Evolutionary conservation across 148 eudicot species (phyloP), one percentile per base, ranked within the genome.

Genomic region (Polygonum maritimum): DNA sequence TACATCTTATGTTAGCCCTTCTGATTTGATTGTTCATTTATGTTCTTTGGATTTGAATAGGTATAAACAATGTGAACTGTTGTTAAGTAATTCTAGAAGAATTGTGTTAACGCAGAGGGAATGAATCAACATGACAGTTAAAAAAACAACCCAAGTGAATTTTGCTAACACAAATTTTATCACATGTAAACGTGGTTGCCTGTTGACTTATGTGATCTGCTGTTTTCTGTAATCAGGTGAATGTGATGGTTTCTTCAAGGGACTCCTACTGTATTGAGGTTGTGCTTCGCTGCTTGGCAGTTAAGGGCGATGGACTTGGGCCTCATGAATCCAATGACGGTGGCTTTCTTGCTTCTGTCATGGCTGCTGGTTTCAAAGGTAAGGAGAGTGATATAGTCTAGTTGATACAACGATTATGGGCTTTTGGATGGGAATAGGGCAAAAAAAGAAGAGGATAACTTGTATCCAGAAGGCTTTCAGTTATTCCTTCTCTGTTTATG

Each of bases 361-460:
- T 94, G 82, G 98, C 98, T 52, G 88, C 97, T 44, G 97, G 93
- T 39, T 89, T 94, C 77, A 94, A 92, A 89, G 98, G 98, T 92
- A 80, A 47, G 73, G 60, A 48, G 21, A 5, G 6, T 21, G 38
- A 40, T 18, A 40, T 18, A 67, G 38, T 57, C 35, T 38, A 75
- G 48, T 75, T 70, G 69, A 15, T 54, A 18, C 44, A 74, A 71
- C 39, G 9, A 6, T 44, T 70, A 22, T 52, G 13, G 36, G 47
- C 52, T 73, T 51, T 69, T 36, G 52, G 51, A 54, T 49, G 76
- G 47, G 4, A 74, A 33, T 33, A 65, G 1, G 2, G 13, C 35
- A 4, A 7, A 65, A 15, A 58, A 26, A n/a, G n/a, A 26, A 63
- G 35, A 14, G n/a, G 40, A 12, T 63, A 35, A 22, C 60, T 54